Conservation (phyloP, 2,329 filamentous ascomycete species). For the Colletotrichum costaricense region DNA sequence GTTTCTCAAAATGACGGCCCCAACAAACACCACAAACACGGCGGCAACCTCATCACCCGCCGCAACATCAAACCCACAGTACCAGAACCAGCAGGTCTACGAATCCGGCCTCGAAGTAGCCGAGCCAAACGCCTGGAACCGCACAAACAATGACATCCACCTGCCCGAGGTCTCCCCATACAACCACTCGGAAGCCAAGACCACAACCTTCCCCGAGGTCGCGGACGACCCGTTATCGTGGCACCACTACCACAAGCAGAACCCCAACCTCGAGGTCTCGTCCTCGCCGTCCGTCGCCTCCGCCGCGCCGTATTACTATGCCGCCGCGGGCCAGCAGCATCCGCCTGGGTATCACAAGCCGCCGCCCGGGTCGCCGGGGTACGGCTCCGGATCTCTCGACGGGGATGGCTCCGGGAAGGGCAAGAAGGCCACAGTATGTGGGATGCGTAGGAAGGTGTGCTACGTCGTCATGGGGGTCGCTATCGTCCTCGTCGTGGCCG, state of each 20-base stretch:
- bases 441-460: slow-evolving; percentile 38
- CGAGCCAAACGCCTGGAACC: slow-evolving; percentile 18
- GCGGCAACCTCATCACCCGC: no score
- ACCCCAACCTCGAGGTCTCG: slow-evolving; percentile 11
- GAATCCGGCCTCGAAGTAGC: slow-evolving; percentile 30
- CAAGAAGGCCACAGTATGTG: slow-evolving; percentile 30
- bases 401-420: slow-evolving; percentile 4
- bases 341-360: slow-evolving; percentile 19
- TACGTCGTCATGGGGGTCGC: slow-evolving; percentile 38
- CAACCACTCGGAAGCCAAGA: slow-evolving; percentile 17
- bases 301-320: background rate
- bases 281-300: background rate
- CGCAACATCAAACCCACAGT: background rate
- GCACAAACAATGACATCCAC: slow-evolving; percentile 5
- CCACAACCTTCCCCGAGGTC: slow-evolving; percentile 17
- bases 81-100: slow-evolving; percentile 5
- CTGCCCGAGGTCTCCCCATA: slow-evolving; percentile 21
- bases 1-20: slow-evolving; percentile 2
- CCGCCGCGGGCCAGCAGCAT: slow-evolving; percentile 7
- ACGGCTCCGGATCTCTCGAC: slow-evolving; percentile 4
- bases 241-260: slow-evolving; percentile 25
- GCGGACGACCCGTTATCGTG: slow-evolving; percentile 6
- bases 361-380: background rate
- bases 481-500: slow-evolving; percentile 35
- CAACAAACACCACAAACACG: background rate